phyloP scores from a whole-genome alignment of 192 early-diverging fungal genomes.

The Umbelopsis sp. region DNA sequence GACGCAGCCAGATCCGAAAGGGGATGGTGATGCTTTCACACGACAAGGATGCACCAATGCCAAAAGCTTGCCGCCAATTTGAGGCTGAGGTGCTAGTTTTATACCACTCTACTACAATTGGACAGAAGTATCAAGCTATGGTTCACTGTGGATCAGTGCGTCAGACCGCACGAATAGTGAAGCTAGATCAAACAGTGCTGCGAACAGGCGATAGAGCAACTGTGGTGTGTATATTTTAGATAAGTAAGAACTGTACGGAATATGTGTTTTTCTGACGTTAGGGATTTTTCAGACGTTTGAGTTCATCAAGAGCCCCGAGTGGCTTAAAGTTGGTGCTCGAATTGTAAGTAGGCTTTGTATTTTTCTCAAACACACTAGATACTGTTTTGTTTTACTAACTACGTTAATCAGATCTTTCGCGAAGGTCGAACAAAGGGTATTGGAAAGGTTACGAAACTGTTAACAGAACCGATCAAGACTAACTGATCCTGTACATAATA shows the following conservation, averaged over 20 bases:
- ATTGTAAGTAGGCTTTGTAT: slow-evolving; percentile 40
- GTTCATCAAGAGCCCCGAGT: slow-evolving; percentile 82
- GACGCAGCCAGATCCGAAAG: slow-evolving; percentile 76
- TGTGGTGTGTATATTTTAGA: slow-evolving; percentile 56
- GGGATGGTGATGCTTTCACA: slow-evolving; percentile 76
- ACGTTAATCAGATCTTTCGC: slow-evolving; percentile 60
- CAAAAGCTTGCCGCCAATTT: slow-evolving; percentile 68
- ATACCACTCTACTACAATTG: slow-evolving; percentile 91
- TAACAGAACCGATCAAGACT: slow-evolving; percentile 8
- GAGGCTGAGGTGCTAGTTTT: slow-evolving; percentile 93
- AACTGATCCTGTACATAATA: background rate
- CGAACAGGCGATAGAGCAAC: slow-evolving; percentile 84
- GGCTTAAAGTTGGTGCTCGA: slow-evolving; percentile 56
- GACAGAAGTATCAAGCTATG: slow-evolving; percentile 92
- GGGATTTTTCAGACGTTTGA: slow-evolving; percentile 46
- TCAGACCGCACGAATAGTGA: slow-evolving; percentile 84
- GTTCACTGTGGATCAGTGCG: slow-evolving; percentile 85
- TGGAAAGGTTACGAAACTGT: slow-evolving; percentile 72
- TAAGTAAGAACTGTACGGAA: slow-evolving; percentile 21
- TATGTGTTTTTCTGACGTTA: background rate
- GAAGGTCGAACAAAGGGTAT: slow-evolving; percentile 89
- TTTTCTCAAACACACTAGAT: slow-evolving; percentile 36
- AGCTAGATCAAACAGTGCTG: slow-evolving; percentile 69
- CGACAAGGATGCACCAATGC: slow-evolving; percentile 44
- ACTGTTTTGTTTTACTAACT: background rate